Base-by-base conservation (phyloP, 306 rosid species). In the Gastrolobium villosum region DNA sequence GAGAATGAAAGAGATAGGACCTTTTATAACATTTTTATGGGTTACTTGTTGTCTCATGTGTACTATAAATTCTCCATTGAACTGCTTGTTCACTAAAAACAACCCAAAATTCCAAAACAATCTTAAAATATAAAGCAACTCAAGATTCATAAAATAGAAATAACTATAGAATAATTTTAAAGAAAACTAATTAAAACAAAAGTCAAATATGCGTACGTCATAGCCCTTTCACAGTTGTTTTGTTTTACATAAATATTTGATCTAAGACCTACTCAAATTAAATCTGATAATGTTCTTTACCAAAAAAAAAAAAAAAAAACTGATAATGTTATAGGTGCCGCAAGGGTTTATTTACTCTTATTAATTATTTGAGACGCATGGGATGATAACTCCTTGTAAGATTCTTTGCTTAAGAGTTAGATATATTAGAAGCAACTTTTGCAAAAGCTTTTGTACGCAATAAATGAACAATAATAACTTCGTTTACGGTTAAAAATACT, bases 31-130 rank as follows among this genome's bases (percentile, higher is more conserved):
- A 36, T 40, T 41, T 20, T 40, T 13, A 64, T 15, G 34, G 57
- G 49, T 2, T 14, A 63, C 31, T 35, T 15, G 15, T 49, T 20
- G 11, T 28, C 40, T 28, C 6, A 66, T 28, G 15, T 65, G 46
- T 26, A 10, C 43, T 43, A 2, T 30, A 28, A 66, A 66, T 11
- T 11, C 11, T 45, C 41, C 28, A 20, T 28, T 30, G 43, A 66
- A 30, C 72, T 66, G 45, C 26, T 28, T 10, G 44, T 66, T 44
- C 72, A 44, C 28, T 66, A 44, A 44, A 66, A 66, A 44, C 72
- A 65, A 2, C 20, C 36, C 28, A 45, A 45, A 49, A 64, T 64
- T 64, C 70, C 70, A 64, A 64, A 64, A 15, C 10, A 66, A 28
- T 26, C 11, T 44, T 45, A 66, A 44, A 66, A 66, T 44, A 28